phyloP scores from a whole-genome alignment of 2,329 filamentous ascomycete genomes.

The Sporothrix luriei region DNA sequence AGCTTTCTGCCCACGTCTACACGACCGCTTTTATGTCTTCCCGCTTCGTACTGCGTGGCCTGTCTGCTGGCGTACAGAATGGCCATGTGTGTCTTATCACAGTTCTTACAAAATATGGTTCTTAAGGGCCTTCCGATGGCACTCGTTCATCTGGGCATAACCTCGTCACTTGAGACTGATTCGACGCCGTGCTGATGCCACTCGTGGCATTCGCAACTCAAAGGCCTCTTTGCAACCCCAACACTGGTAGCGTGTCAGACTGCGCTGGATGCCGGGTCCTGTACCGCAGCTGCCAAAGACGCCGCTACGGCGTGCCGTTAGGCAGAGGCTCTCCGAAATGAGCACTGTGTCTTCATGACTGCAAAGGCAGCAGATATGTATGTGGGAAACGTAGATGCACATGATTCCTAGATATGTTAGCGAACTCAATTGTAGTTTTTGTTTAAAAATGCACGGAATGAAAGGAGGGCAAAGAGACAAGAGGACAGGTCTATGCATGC shows the following conservation, averaged over 20 bases:
- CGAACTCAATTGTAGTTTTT: background rate
- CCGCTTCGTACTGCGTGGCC: background rate
- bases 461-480: background rate
- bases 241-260: constrained; percentile 43
- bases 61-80: background rate
- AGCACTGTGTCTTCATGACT: constrained; percentile 46
- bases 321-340: constrained; percentile 47
- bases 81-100: background rate
- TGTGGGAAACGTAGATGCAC: constrained; percentile 48
- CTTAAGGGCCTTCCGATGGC: background rate
- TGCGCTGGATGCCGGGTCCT: constrained; percentile 41
- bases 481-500: background rate
- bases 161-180: constrained; percentile 29
- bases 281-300: constrained; percentile 47
- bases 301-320: constrained; percentile 41
- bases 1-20: background rate
- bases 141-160: background rate
- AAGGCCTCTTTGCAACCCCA: constrained; percentile 46
- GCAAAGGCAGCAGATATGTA: constrained; percentile 46
- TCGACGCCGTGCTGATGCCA: constrained; percentile 14
- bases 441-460: background rate
- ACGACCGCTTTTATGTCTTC: background rate
- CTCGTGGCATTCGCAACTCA: constrained; percentile 5
- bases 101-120: background rate
- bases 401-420: constrained; percentile 36